Evolutionary conservation across 2,329 filamentous ascomycete species (phyloP), one percentile per base, ranked within the genome.

Genomic region (Didymella keratinophila): DNA sequence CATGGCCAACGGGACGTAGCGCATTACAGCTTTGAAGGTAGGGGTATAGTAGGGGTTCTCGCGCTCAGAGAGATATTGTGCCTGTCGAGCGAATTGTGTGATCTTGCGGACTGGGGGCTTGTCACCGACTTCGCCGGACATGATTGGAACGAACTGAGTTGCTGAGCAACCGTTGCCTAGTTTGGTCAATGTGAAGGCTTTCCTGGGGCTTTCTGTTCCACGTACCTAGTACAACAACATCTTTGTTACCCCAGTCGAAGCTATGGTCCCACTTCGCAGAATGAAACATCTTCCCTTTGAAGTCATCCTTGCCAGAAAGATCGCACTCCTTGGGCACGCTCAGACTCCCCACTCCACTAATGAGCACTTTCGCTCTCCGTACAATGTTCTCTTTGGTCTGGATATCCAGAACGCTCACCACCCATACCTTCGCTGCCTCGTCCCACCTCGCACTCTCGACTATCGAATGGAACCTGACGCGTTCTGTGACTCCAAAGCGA

Each of bases 71-170:
- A 84, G 72, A 72, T 80, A 84, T 58, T 84, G 83, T 4, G 82
- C 72, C 68, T 83, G 81, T 9, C 81, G 78, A n/a, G 72, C 78
- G 61, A 84, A 83, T 47, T 84, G 82, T 0, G 77, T 79, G 21
- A 82, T 70, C 23, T 73, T 76, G 20, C 70, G 75, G 10, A 76
- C 79, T 4, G 76, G 70, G 5, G 56, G 41, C 8, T 52, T 41
- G 32, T 41, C 27, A 12, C 64, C 65, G 2, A 71, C 67, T n/a
- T 71, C 71, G 30, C 70, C 66, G 16, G 76, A 76, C 67, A 82
- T 75, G 34, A 79, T 76, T 3, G 80, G 81, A 1, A 82, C 77
- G 39, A 82, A 80, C 63, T 83, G 81, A 0, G 80, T 82, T 7
- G 80, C 81, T 48, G 76, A 79, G 61, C 79, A 82, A 36, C 80